Percentiles rank a stretch among this genome's conserved stretches.
Conservation (phyloP, 1,139 yeast species). For the Debaryomyces coudertii region DNA sequence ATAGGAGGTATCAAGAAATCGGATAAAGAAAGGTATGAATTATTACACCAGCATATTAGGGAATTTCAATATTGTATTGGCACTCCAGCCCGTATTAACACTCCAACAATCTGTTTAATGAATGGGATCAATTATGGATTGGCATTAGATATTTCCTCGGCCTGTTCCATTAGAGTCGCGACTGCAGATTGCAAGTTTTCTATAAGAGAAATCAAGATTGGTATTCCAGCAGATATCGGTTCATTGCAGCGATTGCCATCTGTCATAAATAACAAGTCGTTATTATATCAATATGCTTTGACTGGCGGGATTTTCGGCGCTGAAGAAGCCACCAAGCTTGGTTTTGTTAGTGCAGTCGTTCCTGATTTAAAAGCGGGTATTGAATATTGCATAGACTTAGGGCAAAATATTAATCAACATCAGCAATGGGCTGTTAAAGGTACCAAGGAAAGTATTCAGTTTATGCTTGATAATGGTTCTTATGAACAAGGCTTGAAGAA, state of each 20-base stretch:
- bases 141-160: slow-evolving; percentile 67
- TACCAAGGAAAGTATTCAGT: slow-evolving; percentile 61
- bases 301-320: slow-evolving; percentile 63
- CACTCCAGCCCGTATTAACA: slow-evolving; percentile 47
- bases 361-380: slow-evolving; percentile 55
- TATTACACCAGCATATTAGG: slow-evolving; percentile 44
- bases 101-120: slow-evolving; percentile 53
- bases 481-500: slow-evolving; percentile 53
- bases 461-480: slow-evolving; percentile 49
- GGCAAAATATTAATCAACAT: slow-evolving; percentile 49
- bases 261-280: slow-evolving; percentile 57
- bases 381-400: slow-evolving; percentile 53
- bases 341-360: slow-evolving; percentile 54
- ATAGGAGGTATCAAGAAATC: slow-evolving; percentile 15
- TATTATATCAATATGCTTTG: slow-evolving; percentile 62
- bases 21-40: slow-evolving; percentile 26
- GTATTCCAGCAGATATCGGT: slow-evolving; percentile 82
- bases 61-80: slow-evolving; percentile 63
- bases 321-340: slow-evolving; percentile 58
- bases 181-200: slow-evolving; percentile 57
- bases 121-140: slow-evolving; percentile 60
- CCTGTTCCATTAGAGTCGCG: slow-evolving; percentile 62
- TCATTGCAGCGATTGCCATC: slow-evolving; percentile 69
- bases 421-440: slow-evolving; percentile 68
- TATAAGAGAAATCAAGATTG: slow-evolving; percentile 72